Percentiles rank a stretch among this genome's conserved stretches.
Evolutionary conservation across 352 stramenopile species (phyloP).

Genomic region (Phytophthora fragariaefolia): DNA sequence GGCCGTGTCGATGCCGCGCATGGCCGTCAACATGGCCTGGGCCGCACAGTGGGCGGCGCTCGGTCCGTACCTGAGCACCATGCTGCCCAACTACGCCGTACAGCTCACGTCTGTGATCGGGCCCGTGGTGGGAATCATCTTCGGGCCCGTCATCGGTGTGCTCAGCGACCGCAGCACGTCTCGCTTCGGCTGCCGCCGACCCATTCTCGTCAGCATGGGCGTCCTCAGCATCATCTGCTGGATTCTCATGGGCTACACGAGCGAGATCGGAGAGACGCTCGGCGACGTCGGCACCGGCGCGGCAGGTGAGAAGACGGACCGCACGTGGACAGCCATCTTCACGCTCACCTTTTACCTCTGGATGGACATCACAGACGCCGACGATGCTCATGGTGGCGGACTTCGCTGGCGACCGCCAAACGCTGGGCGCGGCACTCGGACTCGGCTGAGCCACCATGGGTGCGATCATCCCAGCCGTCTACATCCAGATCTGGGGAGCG

Average conservation of each 20-base stretch:
- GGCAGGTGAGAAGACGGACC: constrained; percentile 29
- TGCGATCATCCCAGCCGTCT: constrained; percentile 40
- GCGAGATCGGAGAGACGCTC: constrained; percentile 32
- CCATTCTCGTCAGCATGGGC: constrained; percentile 40
- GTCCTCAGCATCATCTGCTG: constrained; percentile 43
- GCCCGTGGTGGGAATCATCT: constrained; percentile 50
- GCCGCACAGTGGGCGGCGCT: constrained; percentile 56
- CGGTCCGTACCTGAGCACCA: constrained; percentile 50
- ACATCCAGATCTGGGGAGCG: constrained; percentile 47
- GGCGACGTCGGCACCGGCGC: constrained; percentile 30
- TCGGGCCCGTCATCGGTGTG: constrained; percentile 43
- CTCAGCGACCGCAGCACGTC: constrained; percentile 48
- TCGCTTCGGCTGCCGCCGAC: constrained; percentile 45
- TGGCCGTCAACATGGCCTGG: constrained; percentile 66
- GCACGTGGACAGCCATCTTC: constrained; percentile 38
- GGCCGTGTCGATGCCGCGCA: constrained; percentile 48
- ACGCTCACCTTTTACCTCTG: constrained; percentile 51
- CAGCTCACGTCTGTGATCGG: constrained; percentile 57
- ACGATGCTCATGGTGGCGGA: constrained; percentile 46
- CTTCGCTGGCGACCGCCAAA: constrained; percentile 51
- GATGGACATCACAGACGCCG: constrained; percentile 57
- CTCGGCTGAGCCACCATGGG: constrained; percentile 39
- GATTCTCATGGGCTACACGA: constrained; percentile 45
- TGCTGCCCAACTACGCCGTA: constrained; percentile 51
- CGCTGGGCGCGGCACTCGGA: constrained; percentile 36